Conservation (phyloP, 2,329 filamentous ascomycete genomes). For the Monilinia aucupariae region DNA sequence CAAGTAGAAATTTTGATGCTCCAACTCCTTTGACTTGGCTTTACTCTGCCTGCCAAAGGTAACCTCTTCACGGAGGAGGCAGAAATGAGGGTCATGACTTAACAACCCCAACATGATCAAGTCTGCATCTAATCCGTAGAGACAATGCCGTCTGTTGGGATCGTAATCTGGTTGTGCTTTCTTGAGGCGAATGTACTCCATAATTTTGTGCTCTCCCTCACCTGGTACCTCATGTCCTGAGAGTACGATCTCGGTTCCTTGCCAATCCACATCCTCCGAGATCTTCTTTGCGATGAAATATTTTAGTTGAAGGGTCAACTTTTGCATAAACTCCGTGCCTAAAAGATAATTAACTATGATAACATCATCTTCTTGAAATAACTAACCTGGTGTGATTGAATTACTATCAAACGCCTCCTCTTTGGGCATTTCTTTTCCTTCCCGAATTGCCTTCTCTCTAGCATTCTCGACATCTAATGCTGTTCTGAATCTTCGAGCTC, state of each 20-base stretch:
- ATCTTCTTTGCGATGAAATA: conserved; percentile 99
- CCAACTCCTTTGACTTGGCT: conserved; percentile 88
- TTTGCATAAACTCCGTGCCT: conserved; percentile 90
- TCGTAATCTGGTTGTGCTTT: conserved; percentile 94
- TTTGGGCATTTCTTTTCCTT: conserved; percentile 89
- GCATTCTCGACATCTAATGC: conserved; percentile 85
- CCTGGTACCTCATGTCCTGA: conserved; percentile 97
- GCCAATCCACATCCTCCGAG: conserved; percentile 94
- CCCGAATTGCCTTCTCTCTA: conserved; percentile 82
- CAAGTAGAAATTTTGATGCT: conserved; percentile 98
- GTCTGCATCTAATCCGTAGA: conserved; percentile 96
- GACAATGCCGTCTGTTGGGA: conserved; percentile 87
- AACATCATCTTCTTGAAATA: conserved; percentile 11
- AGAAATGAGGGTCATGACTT: conserved; percentile 98
- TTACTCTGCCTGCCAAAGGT: conserved; percentile 88
- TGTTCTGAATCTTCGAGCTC: conserved; percentile 88
- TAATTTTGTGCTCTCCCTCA: conserved; percentile 99
- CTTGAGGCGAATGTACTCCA: conserved; percentile 98
- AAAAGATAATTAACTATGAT: conserved; percentile 35
- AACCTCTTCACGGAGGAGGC: conserved; percentile 91
- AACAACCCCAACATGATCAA: conserved; percentile 97
- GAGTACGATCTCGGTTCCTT: conserved; percentile 90
- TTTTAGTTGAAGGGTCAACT: conserved; percentile 85
- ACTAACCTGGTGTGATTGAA: conserved; percentile 82
- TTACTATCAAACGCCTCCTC: conserved; percentile 98